Evolutionary conservation across 1,139 yeast species (phyloP).

Genomic region (Kodamaea alishanica): DNA sequence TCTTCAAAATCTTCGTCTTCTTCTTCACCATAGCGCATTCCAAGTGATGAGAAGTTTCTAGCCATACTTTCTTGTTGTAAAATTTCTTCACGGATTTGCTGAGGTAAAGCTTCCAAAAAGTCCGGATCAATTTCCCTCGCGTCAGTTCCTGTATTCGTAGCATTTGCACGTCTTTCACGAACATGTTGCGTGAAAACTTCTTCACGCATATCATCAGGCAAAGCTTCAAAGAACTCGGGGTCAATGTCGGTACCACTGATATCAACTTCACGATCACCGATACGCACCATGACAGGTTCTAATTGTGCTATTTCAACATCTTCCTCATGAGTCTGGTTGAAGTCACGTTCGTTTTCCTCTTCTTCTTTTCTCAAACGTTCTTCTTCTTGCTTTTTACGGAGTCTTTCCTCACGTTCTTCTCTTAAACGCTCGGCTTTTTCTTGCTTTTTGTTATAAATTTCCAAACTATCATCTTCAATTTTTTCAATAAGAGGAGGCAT

Average conservation of each 20-base stretch:
- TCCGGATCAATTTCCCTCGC: slow-evolving; percentile 73
- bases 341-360: slow-evolving; percentile 36
- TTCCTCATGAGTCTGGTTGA: slow-evolving; percentile 16
- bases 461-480: slow-evolving; percentile 48
- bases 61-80: slow-evolving; percentile 63
- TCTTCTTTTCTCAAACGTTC: slow-evolving; percentile 31
- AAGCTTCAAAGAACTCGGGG: slow-evolving; percentile 83
- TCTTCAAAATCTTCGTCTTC: slow-evolving; percentile 27
- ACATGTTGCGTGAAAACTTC: slow-evolving; percentile 88
- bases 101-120: slow-evolving; percentile 79
- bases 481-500: slow-evolving; percentile 50
- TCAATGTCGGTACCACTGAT: slow-evolving; percentile 89
- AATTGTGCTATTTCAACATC: slow-evolving; percentile 11
- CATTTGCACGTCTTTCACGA: slow-evolving; percentile 61
- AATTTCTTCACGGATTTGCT: slow-evolving; percentile 67
- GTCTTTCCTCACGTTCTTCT: slow-evolving; percentile 24
- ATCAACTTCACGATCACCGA: slow-evolving; percentile 80
- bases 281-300: slow-evolving; percentile 63
- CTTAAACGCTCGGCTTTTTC: slow-evolving; percentile 27
- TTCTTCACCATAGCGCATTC: slow-evolving; percentile 18
- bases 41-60: slow-evolving; percentile 32
- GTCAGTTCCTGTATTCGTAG: slow-evolving; percentile 38
- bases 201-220: slow-evolving; percentile 91
- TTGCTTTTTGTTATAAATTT: slow-evolving; percentile 24
- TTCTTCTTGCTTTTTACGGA: slow-evolving; percentile 30